These are phyloP conservation scores for Pichia heedii DNA, from an alignment of 805 yeast species.

Conservation along the genomic window DNA sequence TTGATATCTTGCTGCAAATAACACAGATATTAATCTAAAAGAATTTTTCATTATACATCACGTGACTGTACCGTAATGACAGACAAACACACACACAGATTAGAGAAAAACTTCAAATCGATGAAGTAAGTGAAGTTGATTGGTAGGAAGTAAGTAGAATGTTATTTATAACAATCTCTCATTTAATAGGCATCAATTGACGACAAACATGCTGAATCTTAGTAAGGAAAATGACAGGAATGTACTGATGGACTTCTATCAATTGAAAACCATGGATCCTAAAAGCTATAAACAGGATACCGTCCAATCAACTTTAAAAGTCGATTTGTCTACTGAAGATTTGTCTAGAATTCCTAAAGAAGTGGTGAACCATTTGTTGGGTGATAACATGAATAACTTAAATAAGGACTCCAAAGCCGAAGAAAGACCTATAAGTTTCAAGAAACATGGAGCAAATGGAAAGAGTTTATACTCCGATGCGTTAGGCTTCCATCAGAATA, in stretches of 20 bases:
- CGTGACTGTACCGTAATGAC: too few relatives aligned
- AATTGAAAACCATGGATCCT: slow-evolving; percentile 36
- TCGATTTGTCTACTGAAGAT: slow-evolving; percentile 13
- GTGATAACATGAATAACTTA: slow-evolving; percentile 13
- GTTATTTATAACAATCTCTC: background rate
- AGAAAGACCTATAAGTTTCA: background rate
- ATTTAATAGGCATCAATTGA: background rate
- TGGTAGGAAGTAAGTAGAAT: too few relatives aligned
- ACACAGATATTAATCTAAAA: too few relatives aligned
- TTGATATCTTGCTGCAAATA: too few relatives aligned
- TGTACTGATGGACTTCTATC: slow-evolving; percentile 29
- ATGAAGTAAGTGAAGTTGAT: too few relatives aligned
- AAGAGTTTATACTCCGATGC: slow-evolving; percentile 34
- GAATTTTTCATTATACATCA: too few relatives aligned
- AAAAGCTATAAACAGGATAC: slow-evolving; percentile 19
- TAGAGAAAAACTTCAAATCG: too few relatives aligned
- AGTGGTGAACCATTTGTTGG: slow-evolving; percentile 16
- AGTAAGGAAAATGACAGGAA: slow-evolving; percentile 6
- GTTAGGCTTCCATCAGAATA: slow-evolving; percentile 41
- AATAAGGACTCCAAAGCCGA: background rate
- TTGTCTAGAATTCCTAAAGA: slow-evolving; percentile 18
- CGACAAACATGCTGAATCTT: background rate
- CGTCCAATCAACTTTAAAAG: slow-evolving; percentile 10
- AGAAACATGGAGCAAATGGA: slow-evolving; percentile 2
- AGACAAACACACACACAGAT: too few relatives aligned